phyloP scores from a whole-genome alignment of 2,329 filamentous ascomycete genomes.

The Exophiala spinifera region DNA sequence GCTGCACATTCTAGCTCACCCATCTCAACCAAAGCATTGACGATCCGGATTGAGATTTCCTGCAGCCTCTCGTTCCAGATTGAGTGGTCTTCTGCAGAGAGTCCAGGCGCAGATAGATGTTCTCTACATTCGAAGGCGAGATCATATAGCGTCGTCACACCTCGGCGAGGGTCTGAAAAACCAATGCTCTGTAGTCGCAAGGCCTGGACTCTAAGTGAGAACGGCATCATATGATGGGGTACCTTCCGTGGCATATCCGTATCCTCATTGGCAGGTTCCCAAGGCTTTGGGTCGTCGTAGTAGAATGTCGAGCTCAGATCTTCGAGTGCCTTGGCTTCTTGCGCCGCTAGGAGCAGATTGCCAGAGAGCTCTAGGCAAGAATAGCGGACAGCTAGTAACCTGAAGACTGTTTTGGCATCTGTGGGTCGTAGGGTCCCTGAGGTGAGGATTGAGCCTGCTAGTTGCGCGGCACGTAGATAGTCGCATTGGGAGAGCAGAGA shows the following conservation, averaged over 20 bases:
- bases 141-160: constrained; percentile 88
- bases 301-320: constrained; percentile 59
- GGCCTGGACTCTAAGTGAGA: constrained; percentile 78
- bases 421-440: constrained; percentile 40
- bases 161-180: constrained; percentile 77
- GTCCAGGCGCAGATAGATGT: constrained; percentile 52
- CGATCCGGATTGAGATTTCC: constrained; percentile 67
- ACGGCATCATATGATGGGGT: constrained; percentile 74
- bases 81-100: constrained; percentile 54
- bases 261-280: constrained; percentile 31
- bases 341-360: constrained; percentile 63
- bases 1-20: constrained; percentile 79
- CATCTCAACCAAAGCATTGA: constrained; percentile 60
- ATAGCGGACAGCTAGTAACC: constrained; percentile 75
- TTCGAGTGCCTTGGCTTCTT: constrained; percentile 61
- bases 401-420: constrained; percentile 67
- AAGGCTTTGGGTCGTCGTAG: constrained; percentile 33
- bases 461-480: constrained; percentile 71
- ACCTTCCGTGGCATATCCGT: constrained; percentile 63
- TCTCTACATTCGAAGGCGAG: constrained; percentile 73
- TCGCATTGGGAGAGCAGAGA: constrained; percentile 69
- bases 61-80: constrained; percentile 70
- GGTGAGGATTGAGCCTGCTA: constrained; percentile 43
- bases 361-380: constrained; percentile 78
- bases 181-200: constrained; percentile 82